phyloP scores from a whole-genome alignment of 2,329 filamentous ascomycete species.

The Fusarium temperatum region DNA sequence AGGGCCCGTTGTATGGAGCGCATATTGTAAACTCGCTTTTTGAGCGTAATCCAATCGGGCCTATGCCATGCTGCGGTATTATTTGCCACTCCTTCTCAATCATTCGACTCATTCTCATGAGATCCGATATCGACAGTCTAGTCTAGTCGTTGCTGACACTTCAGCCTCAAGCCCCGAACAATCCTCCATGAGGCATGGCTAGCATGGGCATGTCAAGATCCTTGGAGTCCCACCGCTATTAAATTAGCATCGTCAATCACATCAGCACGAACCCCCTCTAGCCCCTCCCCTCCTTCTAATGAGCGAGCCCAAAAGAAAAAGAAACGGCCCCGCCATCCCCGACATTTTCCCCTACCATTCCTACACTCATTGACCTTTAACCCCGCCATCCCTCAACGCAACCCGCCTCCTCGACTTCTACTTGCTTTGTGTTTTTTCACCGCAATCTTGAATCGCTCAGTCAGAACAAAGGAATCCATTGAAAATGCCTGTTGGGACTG shows the following conservation, averaged over 20 bases:
- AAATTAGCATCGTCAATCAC: slow-evolving; percentile 23
- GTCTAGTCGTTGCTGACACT: background rate
- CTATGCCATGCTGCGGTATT: background rate
- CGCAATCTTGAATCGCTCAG: slow-evolving; percentile 28
- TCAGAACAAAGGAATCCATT: slow-evolving; percentile 37
- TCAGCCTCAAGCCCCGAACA: slow-evolving; percentile 16
- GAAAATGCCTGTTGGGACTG: slow-evolving; percentile 82
- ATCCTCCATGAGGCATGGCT: slow-evolving; percentile 4
- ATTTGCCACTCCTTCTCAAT: background rate
- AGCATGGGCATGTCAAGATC: background rate
- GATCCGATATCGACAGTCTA: background rate
- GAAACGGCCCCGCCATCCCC: slow-evolving; percentile 33
- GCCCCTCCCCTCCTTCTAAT: background rate
- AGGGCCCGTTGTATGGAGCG: slow-evolving; percentile 18
- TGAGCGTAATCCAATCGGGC: background rate
- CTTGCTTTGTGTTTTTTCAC: slow-evolving; percentile 25
- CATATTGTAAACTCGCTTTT: background rate
- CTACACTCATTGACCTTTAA: slow-evolving; percentile 18
- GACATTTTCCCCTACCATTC: background rate
- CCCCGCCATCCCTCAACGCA: slow-evolving; percentile 29
- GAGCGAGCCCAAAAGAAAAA: slow-evolving; percentile 9
- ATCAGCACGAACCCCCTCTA: slow-evolving; percentile 14
- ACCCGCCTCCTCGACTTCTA: slow-evolving; percentile 7
- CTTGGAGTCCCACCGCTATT: slow-evolving; percentile 4
- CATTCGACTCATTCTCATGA: background rate